Evolutionary conservation across 805 yeast species (phyloP).

Genomic region (Kluyveromyces starmeri): DNA sequence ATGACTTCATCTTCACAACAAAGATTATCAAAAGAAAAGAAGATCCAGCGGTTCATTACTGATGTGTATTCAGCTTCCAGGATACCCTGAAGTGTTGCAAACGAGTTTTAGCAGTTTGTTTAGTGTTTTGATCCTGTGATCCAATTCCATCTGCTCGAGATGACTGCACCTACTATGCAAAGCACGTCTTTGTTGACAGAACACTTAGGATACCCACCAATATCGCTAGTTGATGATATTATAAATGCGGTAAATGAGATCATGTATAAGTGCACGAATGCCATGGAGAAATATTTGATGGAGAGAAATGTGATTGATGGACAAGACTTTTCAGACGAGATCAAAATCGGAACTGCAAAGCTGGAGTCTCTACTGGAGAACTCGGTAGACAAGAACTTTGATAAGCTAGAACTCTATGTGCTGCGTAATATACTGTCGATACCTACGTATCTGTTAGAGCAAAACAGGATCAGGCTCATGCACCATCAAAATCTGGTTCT

Average conservation of each 20-base stretch:
- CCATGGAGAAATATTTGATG: slow-evolving; percentile 57
- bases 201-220: slow-evolving; percentile 78
- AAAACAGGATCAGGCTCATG: slow-evolving; percentile 57
- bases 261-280: slow-evolving; percentile 72
- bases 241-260: slow-evolving; percentile 81
- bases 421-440: slow-evolving; percentile 66
- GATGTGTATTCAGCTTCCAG: too few relatives aligned
- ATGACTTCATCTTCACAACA: too few relatives aligned
- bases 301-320: slow-evolving; percentile 17
- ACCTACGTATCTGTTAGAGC: slow-evolving; percentile 54
- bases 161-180: slow-evolving; percentile 31
- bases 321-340: slow-evolving; percentile 38
- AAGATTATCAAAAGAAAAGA: too few relatives aligned
- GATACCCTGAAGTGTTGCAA: too few relatives aligned
- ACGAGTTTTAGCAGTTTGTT: too few relatives aligned
- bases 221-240: slow-evolving; percentile 75
- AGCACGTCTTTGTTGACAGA: slow-evolving; percentile 61
- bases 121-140: too few relatives aligned
- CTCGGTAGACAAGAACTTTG: slow-evolving; percentile 73
- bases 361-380: slow-evolving; percentile 68
- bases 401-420: slow-evolving; percentile 75
- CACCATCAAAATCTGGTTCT: slow-evolving; percentile 53
- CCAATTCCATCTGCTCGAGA: slow-evolving; percentile 6
- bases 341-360: slow-evolving; percentile 70
- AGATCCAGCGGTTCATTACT: too few relatives aligned